Evolutionary conservation across 2,329 filamentous ascomycete genomes (phyloP).

Genomic region (Ophiostoma sp.): DNA sequence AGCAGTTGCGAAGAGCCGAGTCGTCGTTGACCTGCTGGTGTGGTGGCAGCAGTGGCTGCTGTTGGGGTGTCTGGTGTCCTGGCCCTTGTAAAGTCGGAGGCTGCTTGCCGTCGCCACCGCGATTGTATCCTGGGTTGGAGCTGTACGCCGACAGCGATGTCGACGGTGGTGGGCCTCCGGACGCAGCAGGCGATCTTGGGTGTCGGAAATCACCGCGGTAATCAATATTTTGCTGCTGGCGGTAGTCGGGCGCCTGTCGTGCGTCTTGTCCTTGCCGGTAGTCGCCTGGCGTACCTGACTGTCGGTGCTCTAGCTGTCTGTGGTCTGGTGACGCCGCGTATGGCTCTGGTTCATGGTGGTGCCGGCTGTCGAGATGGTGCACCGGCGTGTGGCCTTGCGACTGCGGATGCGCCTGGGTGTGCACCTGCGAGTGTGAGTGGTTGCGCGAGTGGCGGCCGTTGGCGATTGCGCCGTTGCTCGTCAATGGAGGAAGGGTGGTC

Average conservation of each 20-base stretch:
- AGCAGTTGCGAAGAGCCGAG: not conserved
- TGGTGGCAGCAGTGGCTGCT: not conserved
- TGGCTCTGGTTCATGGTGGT: constrained; percentile 9
- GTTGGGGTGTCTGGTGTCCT: not conserved
- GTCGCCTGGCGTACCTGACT: not conserved
- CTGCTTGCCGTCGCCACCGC: constrained; percentile 1
- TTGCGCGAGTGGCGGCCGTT: constrained; percentile 13
- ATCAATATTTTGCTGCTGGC: not conserved
- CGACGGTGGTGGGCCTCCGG: not conserved
- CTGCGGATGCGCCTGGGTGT: constrained; percentile 1
- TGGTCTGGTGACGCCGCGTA: constrained; percentile 3
- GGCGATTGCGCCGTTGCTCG: constrained; percentile 26
- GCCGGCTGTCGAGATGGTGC: not conserved
- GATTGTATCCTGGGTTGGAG: not conserved
- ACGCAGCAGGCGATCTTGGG: not conserved
- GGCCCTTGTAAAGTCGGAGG: not conserved
- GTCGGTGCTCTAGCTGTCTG: constrained; percentile 2
- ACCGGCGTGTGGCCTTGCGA: not conserved
- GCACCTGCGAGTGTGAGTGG: constrained; percentile 6
- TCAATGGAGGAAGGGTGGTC: constrained; percentile 14
- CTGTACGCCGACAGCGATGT: not conserved
- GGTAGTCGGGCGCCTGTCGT: constrained; percentile 3
- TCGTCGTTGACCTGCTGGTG: constrained; percentile 18
- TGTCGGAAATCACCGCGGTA: not conserved
- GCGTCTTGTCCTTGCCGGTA: constrained; percentile 10